Conservation (phyloP, 352 stramenopile species). For the Phytophthora multivora region DNA sequence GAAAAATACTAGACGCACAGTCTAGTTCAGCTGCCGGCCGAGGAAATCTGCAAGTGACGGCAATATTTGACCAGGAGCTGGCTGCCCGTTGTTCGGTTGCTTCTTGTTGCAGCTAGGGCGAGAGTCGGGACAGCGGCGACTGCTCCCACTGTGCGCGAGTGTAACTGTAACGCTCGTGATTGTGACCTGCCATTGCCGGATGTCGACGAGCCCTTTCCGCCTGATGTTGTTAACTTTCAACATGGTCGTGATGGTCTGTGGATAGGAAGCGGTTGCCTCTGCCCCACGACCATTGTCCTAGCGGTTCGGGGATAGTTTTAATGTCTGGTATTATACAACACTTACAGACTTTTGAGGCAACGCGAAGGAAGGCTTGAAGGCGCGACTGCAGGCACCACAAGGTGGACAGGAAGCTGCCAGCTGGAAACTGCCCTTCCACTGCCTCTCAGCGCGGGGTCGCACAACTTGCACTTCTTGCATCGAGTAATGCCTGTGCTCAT, state of each 20-base stretch:
- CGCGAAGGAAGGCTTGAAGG: conserved; percentile 5
- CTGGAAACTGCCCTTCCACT: conserved; percentile 24
- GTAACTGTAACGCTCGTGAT: conserved; percentile 10
- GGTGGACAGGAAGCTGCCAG: conserved; percentile 27
- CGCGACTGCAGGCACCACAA: not conserved
- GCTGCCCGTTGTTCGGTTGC: conserved; percentile 8
- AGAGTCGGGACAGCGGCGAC: not conserved
- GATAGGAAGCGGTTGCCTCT: conserved; percentile 8
- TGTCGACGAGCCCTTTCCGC: not conserved
- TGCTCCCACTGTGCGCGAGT: conserved; percentile 3
- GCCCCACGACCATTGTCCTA: conserved; percentile 1
- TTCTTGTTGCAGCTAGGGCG: conserved; percentile 14
- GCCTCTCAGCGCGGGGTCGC: conserved; percentile 12
- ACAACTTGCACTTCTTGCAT: conserved; percentile 8
- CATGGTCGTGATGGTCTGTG: conserved; percentile 2
- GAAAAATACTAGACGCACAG: not conserved
- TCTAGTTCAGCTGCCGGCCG: not conserved
- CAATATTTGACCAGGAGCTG: not conserved
- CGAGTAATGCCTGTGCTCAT: conserved; percentile 26
- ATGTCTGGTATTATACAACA: conserved; percentile 2
- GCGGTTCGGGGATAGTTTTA: not conserved
- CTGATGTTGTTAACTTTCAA: not conserved
- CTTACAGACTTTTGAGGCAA: conserved; percentile 11
- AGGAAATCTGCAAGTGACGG: conserved; percentile 27
- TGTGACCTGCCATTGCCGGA: not conserved